These are phyloP conservation scores for Ilex asprella DNA, from an alignment of 257 asterid species.

Conservation along the genomic window DNA sequence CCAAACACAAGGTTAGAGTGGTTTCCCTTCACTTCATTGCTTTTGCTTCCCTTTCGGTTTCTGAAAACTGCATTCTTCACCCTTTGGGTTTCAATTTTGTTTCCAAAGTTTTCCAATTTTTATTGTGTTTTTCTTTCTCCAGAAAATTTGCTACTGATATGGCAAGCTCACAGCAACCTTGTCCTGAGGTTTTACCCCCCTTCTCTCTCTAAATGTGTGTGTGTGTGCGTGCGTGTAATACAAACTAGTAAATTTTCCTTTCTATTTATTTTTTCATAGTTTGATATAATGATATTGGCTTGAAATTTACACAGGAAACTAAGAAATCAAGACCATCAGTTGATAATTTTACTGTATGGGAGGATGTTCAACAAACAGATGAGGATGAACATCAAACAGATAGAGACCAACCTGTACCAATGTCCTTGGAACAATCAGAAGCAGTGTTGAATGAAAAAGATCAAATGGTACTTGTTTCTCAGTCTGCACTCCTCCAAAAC, in stretches of 20 bases:
- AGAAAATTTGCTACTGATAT: conserved; percentile 80
- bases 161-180: conserved; percentile 38
- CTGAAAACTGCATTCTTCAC: background rate
- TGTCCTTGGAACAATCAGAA: conserved; percentile 66
- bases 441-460: conserved; percentile 29
- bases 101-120: conserved; percentile 13
- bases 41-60: background rate
- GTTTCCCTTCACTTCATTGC: conserved; percentile 5
- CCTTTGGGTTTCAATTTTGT: conserved; percentile 1
- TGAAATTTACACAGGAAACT: conserved; percentile 23
- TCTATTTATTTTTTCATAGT: too few relatives aligned
- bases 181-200: conserved; percentile 35
- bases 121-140: conserved; percentile 9
- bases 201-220: background rate
- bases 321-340: conserved; percentile 44
- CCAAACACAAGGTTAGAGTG: conserved; percentile 67
- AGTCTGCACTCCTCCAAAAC: background rate
- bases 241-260: too few relatives aligned
- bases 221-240: background rate
- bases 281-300: background rate
- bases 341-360: conserved; percentile 38
- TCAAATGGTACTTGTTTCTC: conserved; percentile 35
- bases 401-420: conserved; percentile 69
- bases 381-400: conserved; percentile 33
- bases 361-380: conserved; percentile 46